These are phyloP conservation scores for Paraleonurus japonicus DNA, from an alignment of 257 asterid genomes.

Conservation along the genomic window DNA sequence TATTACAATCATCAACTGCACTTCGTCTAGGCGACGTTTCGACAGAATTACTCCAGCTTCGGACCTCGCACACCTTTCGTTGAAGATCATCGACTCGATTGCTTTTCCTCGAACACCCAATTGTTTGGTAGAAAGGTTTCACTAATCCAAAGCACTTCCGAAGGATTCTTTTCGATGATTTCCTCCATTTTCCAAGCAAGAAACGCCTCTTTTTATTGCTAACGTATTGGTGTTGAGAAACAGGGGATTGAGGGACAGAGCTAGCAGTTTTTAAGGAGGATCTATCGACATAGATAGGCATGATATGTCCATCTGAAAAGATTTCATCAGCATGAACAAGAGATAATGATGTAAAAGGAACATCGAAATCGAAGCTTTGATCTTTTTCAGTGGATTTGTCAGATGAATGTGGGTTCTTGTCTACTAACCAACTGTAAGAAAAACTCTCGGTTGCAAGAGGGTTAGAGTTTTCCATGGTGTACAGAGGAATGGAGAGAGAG, in stretches of 20 bases:
- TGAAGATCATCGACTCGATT: slow-evolving; percentile 48
- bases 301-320: slow-evolving; percentile 54
- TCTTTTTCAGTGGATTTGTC: slow-evolving; percentile 29
- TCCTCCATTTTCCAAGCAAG: slow-evolving; percentile 34
- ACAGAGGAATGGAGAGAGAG: background rate
- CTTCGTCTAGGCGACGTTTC: slow-evolving; percentile 35
- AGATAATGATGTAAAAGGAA: slow-evolving; percentile 35
- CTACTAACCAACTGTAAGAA: slow-evolving; percentile 66
- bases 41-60: slow-evolving; percentile 35
- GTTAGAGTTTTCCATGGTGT: slow-evolving; percentile 50
- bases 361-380: slow-evolving; percentile 49
- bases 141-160: slow-evolving; percentile 37
- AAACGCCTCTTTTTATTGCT: background rate
- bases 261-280: slow-evolving; percentile 13
- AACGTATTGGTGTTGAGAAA: slow-evolving; percentile 8
- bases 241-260: slow-evolving; percentile 39
- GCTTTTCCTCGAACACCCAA: slow-evolving; percentile 36
- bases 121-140: slow-evolving; percentile 31
- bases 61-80: slow-evolving; percentile 43
- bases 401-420: slow-evolving; percentile 30
- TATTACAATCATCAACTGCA: slow-evolving; percentile 8
- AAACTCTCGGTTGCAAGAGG: slow-evolving; percentile 65
- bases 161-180: slow-evolving; percentile 29
- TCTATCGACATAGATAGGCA: slow-evolving; percentile 38
- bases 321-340: slow-evolving; percentile 61